A percentile compares a stretch with the other conserved stretches of the same genome.
These are phyloP conservation scores for Coemansia sp. DNA, from an alignment of 192 early-diverging fungal species.

Conservation along the genomic window DNA sequence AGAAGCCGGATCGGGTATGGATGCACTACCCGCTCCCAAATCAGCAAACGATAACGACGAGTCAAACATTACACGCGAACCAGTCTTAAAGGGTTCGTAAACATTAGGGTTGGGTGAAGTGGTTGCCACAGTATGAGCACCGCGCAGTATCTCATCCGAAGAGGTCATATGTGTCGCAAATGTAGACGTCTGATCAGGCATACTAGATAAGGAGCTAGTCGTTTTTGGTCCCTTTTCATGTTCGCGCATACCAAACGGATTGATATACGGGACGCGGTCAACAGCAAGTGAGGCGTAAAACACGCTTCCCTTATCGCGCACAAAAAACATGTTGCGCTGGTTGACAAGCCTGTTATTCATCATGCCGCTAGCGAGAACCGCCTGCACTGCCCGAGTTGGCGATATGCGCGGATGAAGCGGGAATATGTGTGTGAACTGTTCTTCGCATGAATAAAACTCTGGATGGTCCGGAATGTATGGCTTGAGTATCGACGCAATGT, in stretches of 20 bases:
- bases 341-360: slow-evolving; percentile 49
- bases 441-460: slow-evolving; percentile 36
- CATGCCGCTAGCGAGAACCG: slow-evolving; percentile 48
- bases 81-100: slow-evolving; percentile 9
- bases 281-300: slow-evolving; percentile 43
- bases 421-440: slow-evolving; percentile 41
- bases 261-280: slow-evolving; percentile 34
- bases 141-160: slow-evolving; percentile 12
- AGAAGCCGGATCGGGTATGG: background rate
- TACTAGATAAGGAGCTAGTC: slow-evolving; percentile 14
- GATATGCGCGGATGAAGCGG: slow-evolving; percentile 47
- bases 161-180: slow-evolving; percentile 19
- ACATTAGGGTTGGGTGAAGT: slow-evolving; percentile 37
- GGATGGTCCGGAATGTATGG: slow-evolving; percentile 36
- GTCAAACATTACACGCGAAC: slow-evolving; percentile 7
- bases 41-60: slow-evolving; percentile 9
- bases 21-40: background rate
- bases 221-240: slow-evolving; percentile 5
- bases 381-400: slow-evolving; percentile 25
- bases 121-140: slow-evolving; percentile 45
- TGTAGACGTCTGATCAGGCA: slow-evolving; percentile 12
- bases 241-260: slow-evolving; percentile 24
- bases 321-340: slow-evolving; percentile 52
- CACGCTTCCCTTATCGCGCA: slow-evolving; percentile 45
- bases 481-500: slow-evolving; percentile 46